Evolutionary conservation across 306 rosid genomes (phyloP), one percentile per base, ranked within the genome.

Genomic region (Hippophae tibetana): DNA sequence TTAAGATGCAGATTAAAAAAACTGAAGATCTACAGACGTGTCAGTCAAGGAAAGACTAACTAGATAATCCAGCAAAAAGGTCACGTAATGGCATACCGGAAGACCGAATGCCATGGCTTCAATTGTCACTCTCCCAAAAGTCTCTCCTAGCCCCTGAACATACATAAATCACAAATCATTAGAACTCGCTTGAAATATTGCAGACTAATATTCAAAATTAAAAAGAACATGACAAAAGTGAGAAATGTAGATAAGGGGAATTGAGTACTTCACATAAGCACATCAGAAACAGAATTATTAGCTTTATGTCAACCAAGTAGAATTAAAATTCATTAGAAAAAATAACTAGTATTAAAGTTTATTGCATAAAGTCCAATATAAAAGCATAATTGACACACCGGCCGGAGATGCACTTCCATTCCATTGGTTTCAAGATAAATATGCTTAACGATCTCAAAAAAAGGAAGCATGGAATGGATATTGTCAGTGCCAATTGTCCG

Each of bases 21-120:
- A 31, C 3, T 31, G 38, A 31, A 31, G 38, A 31, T 31, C 38
- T 38, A 51, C 23, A 18, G 23, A 18, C 23, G 23, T 18, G 23
- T 18, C 23, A 18, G 23, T 18, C 23, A 18, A 18, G 23, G 23
- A 18, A 18, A 18, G 23, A 18, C 23, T 18, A 18, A 23, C 40
- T 10, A 26, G 18, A 63, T 42, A 18, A 52, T 48, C 48, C 41
- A 40, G 58, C 43, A 70, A 63, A 46, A 42, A n/a, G 67, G 54
- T 12, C 52, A 68, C 44, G 57, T 7, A 18, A 63, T 18, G 56
- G 67, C 93, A 58, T 85, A 90, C 97, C 90, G 94, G 94, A 68
- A 90, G 90, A 68, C 97, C 90, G 64, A 87, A 90, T 52, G 97
- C 82, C 97, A 87, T 84, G 62, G 95, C 97, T 82, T 90, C 97